Base-by-base conservation (phyloP, 345 rosid genomes). In the Salix arbutifolia region DNA sequence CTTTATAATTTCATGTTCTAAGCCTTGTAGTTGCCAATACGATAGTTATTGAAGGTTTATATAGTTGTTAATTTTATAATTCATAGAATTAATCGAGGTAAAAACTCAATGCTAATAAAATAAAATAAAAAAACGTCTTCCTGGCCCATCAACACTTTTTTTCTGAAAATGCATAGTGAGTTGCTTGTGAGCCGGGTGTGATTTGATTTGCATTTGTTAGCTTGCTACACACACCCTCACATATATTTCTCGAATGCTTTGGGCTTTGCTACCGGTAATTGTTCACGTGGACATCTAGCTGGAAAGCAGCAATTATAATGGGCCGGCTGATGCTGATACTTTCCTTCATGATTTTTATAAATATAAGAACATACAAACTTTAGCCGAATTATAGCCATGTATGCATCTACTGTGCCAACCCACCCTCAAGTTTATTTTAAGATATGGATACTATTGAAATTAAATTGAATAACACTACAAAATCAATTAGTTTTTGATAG, bases 1-100 rank as follows among this genome's bases (percentile, higher is more conserved):
- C n/a, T n/a, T n/a, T n/a, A 31, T 31, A 31, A 0, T 0, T 31
- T 31, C 0, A 31, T 0, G 5, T 31, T 31, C 0, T n/a, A 0
- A 31, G 5, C 4, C 0, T 31, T 31, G 1, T 31, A 4, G 5
- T 31, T 31, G 1, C 0, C 4, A 31, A 31, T 31, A 31, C 4
- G 0, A 31, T 31, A 0, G 0, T 31, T 0, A 31, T 0, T 31
- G 0, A 0, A 31, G 6, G 0, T 33, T 33, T 33, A 33, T 2
- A 28, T 33, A 33, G 4, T 5, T 0, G 0, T 33, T 33, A 33
- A 33, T 33, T 33, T 33, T 5, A 33, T 4, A 0, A 1, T 33
- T 0, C 37, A 5, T 0, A 5, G 5, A 33, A 33, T 33, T 33
- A 33, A 5, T 0, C 0, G 5, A 31, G 1, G 0, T 31, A 31